Base-by-base conservation (phyloP, 495 filamentous ascomycete species). In the Aspergillus bridgeri region DNA sequence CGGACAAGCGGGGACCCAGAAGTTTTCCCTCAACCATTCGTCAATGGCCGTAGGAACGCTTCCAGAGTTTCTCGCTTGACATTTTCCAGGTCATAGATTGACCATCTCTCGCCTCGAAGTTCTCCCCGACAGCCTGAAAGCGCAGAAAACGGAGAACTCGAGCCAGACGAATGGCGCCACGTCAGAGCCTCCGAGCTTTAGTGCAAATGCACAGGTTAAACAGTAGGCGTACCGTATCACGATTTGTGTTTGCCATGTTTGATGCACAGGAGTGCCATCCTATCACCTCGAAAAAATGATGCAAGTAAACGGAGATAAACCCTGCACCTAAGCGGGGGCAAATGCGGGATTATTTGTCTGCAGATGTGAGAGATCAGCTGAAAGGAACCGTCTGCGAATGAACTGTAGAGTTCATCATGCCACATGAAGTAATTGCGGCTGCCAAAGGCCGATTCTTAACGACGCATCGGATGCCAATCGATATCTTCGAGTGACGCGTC, bases 301-400 rank as follows among this genome's bases (percentile, higher is more conserved):
- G 63, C 53, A 69, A 65, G 65, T 65, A 54, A 64, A 66, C 58
- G 59, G 65, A 51, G 59, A 67, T 68, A 65, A 69, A 68, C 71
- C 70, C 71, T 72, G 74, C 72, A 79, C 69, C 69, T 75, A 69
- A 73, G 68, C 66, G 69, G 67, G 66, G 69, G 56, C 67, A 61
- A 60, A 75, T 77, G 76, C 74, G 67, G 70, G 67, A 76, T 72
- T 68, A 74, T 66, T 68, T 65, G 55, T 72, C 67, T 78, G 76
- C 76, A 79, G 74, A 65, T 58, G 65, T 68, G 65, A 66, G 54
- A 70, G 74, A 75, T 79, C 76, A 79, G 76, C 76, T 79, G 76
- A 79, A 78, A 59, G 60, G 63, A 62, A 69, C 69, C 55, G 60
- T 60, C 51, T 64, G 51, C 56, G 48, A 55, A 61, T 63, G 60